phyloP scores from a whole-genome alignment of 2,329 filamentous ascomycete genomes.

The Diplodia sapinea region DNA sequence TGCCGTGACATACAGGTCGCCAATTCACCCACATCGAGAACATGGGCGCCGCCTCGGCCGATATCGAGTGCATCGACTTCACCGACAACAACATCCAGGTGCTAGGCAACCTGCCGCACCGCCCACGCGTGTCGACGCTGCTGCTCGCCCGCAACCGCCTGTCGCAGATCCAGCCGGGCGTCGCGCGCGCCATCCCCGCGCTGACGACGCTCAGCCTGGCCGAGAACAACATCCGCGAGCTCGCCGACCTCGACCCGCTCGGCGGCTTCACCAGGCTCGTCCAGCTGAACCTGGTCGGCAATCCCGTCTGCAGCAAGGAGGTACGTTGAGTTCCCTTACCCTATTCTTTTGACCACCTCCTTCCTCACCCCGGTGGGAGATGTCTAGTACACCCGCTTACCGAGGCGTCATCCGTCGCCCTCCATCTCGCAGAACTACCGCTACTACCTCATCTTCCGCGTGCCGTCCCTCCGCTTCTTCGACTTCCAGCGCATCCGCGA shows the following conservation, averaged over 20 bases:
- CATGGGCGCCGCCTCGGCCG: constrained; percentile 78
- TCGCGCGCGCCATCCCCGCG: constrained; percentile 79
- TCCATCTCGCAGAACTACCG: constrained; percentile 79
- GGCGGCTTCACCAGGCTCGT: constrained; percentile 71
- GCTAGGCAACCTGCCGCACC: constrained; percentile 90
- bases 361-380: background rate
- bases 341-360: background rate
- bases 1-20: constrained; percentile 73
- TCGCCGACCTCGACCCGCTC: constrained; percentile 87
- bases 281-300: constrained; percentile 81
- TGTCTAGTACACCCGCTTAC: background rate
- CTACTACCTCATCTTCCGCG: constrained; percentile 87
- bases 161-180: constrained; percentile 74
- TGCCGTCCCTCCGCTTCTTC: constrained; percentile 83
- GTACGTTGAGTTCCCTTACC: constrained; percentile 57
- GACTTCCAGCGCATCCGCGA: constrained; percentile 93
- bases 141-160: constrained; percentile 91
- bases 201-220: constrained; percentile 82
- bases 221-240: constrained; percentile 79
- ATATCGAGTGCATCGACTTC: constrained; percentile 95
- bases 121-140: constrained; percentile 83
- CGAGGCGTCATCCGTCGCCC: constrained; percentile 30
- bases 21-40: constrained; percentile 98
- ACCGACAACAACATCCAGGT: constrained; percentile 96
- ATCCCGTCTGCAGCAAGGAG: constrained; percentile 91